Conservation (phyloP, 164 flowering plant genomes). For the Malania oleifera region DNA sequence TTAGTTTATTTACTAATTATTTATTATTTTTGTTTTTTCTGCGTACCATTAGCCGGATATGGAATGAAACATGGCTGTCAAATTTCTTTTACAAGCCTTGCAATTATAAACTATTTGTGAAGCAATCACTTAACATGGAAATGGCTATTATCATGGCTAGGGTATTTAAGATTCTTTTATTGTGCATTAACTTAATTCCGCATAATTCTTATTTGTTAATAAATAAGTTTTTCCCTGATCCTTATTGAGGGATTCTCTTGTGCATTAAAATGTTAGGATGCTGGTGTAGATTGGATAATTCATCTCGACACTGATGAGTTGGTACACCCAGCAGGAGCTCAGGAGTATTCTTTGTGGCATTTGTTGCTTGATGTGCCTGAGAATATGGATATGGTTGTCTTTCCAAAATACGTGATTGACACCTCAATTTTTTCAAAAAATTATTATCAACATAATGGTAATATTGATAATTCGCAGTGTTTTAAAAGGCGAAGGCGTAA, state of each 20-base stretch:
- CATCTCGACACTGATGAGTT: slow-evolving; percentile 98
- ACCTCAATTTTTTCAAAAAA: no score
- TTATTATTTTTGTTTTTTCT: no score
- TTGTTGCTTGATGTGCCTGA: slow-evolving; percentile 74
- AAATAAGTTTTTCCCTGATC: no score
- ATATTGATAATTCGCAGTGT: no score
- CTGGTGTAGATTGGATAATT: slow-evolving; percentile 91
- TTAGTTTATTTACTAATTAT: neutral
- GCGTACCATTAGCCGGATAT: slow-evolving; percentile 69
- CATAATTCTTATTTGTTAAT: no score
- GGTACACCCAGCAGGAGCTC: slow-evolving; percentile 83
- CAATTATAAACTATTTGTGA: slow-evolving; percentile 93
- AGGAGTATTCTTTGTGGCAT: slow-evolving; percentile 85
- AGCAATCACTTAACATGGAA: slow-evolving; percentile 96
- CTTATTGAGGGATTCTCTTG: no score
- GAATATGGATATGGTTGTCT: slow-evolving; percentile 86
- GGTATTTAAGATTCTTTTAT: slow-evolving; percentile 41
- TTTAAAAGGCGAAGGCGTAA: no score
- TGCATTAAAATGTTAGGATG: slow-evolving; percentile 53
- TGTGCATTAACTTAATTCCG: neutral
- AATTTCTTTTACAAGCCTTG: slow-evolving; percentile 98
- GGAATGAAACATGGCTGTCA: slow-evolving; percentile 98
- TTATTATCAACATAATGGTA: no score
- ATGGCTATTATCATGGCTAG: slow-evolving; percentile 98
- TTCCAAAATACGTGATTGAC: slow-evolving; percentile 91